Base-by-base conservation (phyloP, 139 green algal species). In the Spirogloea muscicola region DNA sequence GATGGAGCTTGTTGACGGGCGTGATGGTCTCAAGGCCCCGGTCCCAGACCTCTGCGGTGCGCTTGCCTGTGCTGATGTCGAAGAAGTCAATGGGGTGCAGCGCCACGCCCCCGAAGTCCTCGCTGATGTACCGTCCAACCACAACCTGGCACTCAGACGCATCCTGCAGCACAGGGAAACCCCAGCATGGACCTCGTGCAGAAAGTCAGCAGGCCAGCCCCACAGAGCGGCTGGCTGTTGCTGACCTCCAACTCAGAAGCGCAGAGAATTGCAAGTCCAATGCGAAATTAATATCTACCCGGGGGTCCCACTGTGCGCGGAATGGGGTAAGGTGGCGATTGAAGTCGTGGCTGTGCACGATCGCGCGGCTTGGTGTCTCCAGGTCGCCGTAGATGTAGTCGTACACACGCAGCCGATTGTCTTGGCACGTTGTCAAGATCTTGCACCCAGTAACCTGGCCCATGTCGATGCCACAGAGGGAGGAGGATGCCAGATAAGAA, bases 301-400 rank as follows among this genome's bases (percentile, higher is more conserved):
- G 90, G 43, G 84, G 83, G 68, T 95, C 89, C 89, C 90, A 96
- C 82, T 95, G 90, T 0, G 90, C 91, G 27, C 87, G 82, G 83
- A 96, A 96, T 48, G 86, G 80, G 0, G 90, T 92, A 6, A 96
- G 72, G 84, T 96, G 90, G 55, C 91, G 82, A 77, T 96, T 97
- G 87, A 96, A 97, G 82, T 96, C 92, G 72, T 96, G 89, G 29
- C 58, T 86, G 85, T 97, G 92, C 27, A 97, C 90, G 36, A 97
- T 92, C 69, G 92, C 87, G 0, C 87, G 72, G 76, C 85, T 80
- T 66, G 72, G 31, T 58, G 36, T 44, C 21, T 25, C 51, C 41
- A 51, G 59, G 0, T 72, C 58, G 51, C 33, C 33, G 44, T 77
- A 72, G 58, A 90, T 33, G 27, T 84, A 77, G 79, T 96, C 90